phyloP scores from a whole-genome alignment of 176 grass and related monocot species.

The Alloteropsis semialata region DNA sequence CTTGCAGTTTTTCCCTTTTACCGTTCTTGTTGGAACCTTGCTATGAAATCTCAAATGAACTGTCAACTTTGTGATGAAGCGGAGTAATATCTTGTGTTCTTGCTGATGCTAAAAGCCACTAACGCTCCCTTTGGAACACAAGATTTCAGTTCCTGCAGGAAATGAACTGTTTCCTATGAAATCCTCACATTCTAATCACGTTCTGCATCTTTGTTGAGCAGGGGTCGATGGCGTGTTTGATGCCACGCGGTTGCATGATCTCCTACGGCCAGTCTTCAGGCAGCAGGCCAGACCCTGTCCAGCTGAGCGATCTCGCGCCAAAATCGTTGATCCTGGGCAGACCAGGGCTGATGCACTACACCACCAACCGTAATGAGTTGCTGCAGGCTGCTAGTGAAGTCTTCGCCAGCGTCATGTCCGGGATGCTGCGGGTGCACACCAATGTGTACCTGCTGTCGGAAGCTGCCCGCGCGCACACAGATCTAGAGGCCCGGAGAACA shows the following conservation, averaged over 20 bases:
- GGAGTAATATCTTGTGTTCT: neutral
- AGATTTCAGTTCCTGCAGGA: neutral
- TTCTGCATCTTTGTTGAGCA: conserved; percentile 5
- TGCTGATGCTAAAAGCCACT: neutral
- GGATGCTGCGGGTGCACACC: conserved; percentile 26
- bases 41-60: neutral
- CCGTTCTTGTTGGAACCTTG: neutral
- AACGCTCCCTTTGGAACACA: neutral
- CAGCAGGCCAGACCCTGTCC: conserved; percentile 37
- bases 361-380: conserved; percentile 42
- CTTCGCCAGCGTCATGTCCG: conserved; percentile 23
- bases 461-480: conserved; percentile 40
- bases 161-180: neutral
- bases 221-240: conserved; percentile 52
- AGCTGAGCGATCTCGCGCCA: conserved; percentile 38
- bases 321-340: conserved; percentile 60
- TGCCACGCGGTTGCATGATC: conserved; percentile 47
- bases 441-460: conserved; percentile 55
- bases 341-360: conserved; percentile 59
- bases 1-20: neutral
- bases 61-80: neutral
- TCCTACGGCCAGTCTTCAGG: conserved; percentile 65
- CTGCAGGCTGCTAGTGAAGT: conserved; percentile 47
- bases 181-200: neutral
- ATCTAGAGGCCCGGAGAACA: conserved; percentile 60